A percentile compares a stretch with the other conserved stretches of the same genome.
Evolutionary conservation across 345 rosid species (phyloP).

Genomic region (Diplotaxis tenuifolia): DNA sequence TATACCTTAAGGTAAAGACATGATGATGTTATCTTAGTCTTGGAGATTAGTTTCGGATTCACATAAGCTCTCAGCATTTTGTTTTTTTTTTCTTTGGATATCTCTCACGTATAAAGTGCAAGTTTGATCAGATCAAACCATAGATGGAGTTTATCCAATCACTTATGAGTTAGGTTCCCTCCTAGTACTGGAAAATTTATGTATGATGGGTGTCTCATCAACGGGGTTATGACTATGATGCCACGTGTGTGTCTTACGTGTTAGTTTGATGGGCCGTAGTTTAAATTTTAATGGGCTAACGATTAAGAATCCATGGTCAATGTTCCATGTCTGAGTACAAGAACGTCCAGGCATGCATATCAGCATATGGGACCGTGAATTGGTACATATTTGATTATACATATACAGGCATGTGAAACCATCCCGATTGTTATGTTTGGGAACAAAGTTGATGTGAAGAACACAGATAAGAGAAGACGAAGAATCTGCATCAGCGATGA

Average conservation of each 20-base stretch:
- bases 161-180: background rate
- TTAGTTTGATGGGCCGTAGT: background rate
- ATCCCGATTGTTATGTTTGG: no score
- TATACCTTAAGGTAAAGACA: slow-evolving; percentile 24
- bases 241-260: slow-evolving; percentile 18
- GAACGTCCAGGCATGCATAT: no score
- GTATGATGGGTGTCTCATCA: slow-evolving; percentile 19
- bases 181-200: background rate
- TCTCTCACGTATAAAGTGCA: background rate
- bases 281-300: background rate
- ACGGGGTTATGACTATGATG: background rate
- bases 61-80: slow-evolving; percentile 21
- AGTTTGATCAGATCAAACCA: background rate
- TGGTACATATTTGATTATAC: no score
- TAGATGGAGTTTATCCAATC: background rate
- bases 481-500: no score
- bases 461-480: no score
- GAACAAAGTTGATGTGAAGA: no score
- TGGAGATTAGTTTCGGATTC: slow-evolving; percentile 6
- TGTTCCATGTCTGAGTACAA: no score
- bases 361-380: no score
- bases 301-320: no score
- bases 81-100: background rate
- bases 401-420: no score
- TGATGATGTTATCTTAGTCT: slow-evolving; percentile 5